Evolutionary conservation across 306 rosid species (phyloP).

Genomic region (Vigna angularis): DNA sequence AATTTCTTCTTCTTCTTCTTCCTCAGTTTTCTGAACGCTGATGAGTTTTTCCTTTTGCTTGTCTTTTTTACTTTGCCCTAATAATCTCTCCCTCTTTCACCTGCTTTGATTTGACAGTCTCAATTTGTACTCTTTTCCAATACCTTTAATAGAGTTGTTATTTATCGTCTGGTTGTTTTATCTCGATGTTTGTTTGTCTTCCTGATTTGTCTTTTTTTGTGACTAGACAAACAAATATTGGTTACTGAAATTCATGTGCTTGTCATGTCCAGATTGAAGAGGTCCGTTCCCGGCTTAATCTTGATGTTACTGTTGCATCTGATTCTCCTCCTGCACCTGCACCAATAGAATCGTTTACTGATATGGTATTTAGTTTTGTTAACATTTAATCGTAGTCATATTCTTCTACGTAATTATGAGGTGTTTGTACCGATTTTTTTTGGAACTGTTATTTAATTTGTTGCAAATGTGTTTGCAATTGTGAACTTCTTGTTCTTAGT

Average conservation of each 20-base stretch:
- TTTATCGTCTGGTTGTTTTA: neutral
- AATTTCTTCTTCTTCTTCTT: constrained; percentile 10
- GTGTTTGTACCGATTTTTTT: neutral
- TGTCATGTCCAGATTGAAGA: constrained; percentile 70
- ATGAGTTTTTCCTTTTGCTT: neutral
- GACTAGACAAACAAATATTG: neutral
- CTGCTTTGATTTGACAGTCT: constrained; percentile 2
- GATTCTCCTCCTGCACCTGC: constrained; percentile 75
- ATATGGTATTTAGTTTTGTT: constrained; percentile 56
- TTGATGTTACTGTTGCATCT: constrained; percentile 66
- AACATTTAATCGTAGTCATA: neutral
- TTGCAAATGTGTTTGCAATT: constrained; percentile 19
- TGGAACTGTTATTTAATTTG: neutral
- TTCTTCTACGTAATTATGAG: constrained; percentile 22
- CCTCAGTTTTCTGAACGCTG: neutral
- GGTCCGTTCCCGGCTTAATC: constrained; percentile 73
- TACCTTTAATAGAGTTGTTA: constrained; percentile 3
- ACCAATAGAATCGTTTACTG: constrained; percentile 81
- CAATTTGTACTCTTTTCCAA: neutral
- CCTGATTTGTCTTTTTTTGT: constrained; percentile 19
- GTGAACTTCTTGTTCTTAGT: constrained; percentile 52
- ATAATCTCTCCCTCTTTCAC: neutral
- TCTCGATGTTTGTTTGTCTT: neutral
- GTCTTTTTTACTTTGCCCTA: neutral
- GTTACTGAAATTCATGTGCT: constrained; percentile 29